Evolutionary conservation across 2,329 filamentous ascomycete genomes (phyloP).

Genomic region (Fonsecaea multimorphosa): DNA sequence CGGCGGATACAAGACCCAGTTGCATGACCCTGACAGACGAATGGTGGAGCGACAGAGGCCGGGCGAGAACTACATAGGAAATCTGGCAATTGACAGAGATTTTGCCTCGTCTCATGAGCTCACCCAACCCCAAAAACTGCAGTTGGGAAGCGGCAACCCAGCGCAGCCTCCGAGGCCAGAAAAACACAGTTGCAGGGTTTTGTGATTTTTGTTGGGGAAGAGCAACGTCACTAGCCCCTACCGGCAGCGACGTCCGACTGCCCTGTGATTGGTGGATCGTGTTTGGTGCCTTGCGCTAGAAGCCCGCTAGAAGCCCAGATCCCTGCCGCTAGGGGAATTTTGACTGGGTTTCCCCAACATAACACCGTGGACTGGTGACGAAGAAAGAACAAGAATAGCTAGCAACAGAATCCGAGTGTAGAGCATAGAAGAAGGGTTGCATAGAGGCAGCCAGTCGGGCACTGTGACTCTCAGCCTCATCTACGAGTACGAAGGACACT

Average conservation of each 20-base stretch:
- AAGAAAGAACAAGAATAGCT: background rate
- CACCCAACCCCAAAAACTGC: conserved; percentile 9
- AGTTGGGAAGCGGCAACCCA: conserved; percentile 13
- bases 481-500: background rate
- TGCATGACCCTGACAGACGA: background rate
- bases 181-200: background rate
- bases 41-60: background rate
- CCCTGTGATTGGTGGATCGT: conserved; percentile 11
- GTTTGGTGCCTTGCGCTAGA: conserved; percentile 29
- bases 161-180: conserved; percentile 3
- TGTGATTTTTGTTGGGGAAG: conserved; percentile 33
- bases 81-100: conserved; percentile 8
- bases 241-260: background rate
- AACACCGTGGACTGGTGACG: conserved; percentile 1
- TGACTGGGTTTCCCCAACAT: background rate
- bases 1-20: background rate
- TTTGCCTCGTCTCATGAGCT: conserved; percentile 2
- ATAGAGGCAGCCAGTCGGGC: background rate
- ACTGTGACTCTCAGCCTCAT: background rate
- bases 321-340: background rate
- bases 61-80: background rate
- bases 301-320: conserved; percentile 27
- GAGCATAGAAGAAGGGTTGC: background rate
- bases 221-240: conserved; percentile 23
- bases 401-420: background rate